A percentile compares a stretch with the other conserved stretches of the same genome.
Conservation (phyloP, 257 asterid species). For the Ballota nigra region DNA sequence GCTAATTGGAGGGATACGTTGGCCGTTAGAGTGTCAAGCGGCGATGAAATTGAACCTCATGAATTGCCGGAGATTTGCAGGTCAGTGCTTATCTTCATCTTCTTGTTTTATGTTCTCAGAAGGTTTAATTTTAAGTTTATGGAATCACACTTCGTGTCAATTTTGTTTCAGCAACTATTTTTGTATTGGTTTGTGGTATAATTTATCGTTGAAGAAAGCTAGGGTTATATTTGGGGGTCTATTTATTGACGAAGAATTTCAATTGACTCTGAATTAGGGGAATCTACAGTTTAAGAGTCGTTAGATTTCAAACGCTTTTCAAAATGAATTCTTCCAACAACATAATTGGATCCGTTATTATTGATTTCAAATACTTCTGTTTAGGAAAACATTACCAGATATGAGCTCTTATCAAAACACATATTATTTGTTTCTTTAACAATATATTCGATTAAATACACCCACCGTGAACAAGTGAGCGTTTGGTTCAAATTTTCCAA, state of each 20-base stretch:
- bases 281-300: neutral
- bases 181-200: neutral
- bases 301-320: neutral
- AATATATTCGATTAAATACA: neutral
- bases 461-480: neutral
- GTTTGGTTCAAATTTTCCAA: too few relatives aligned
- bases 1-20: slow-evolving; percentile 76
- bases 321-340: neutral
- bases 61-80: slow-evolving; percentile 66
- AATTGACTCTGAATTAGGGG: neutral
- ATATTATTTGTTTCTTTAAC: neutral
- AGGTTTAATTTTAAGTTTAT: neutral
- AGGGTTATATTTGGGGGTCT: neutral
- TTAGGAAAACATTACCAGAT: neutral
- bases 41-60: slow-evolving; percentile 30
- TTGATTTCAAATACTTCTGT: neutral
- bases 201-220: neutral
- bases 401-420: neutral
- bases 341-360: neutral
- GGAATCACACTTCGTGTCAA: neutral
- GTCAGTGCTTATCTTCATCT: slow-evolving; percentile 18
- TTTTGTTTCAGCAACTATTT: too few relatives aligned
- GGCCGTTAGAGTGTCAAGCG: slow-evolving; percentile 29
- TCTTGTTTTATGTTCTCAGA: neutral
- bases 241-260: neutral